Evolutionary conservation across 192 early-diverging fungal species (phyloP), one percentile per base, ranked within the genome.

Genomic region (Podila verticillata): DNA sequence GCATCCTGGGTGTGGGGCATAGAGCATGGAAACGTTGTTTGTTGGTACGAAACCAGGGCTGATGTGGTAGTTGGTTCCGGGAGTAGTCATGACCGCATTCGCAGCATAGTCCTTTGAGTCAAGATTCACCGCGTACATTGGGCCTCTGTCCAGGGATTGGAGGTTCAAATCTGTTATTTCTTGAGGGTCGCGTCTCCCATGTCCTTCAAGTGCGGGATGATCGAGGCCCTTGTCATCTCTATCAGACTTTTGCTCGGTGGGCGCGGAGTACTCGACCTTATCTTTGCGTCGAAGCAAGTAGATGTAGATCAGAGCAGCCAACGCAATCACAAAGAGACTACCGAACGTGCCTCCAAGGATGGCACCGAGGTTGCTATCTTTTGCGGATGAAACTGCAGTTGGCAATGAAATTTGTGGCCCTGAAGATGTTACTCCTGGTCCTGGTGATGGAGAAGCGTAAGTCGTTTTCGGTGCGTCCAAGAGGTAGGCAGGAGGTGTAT

Each of bases 401-500:
- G 47, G 31, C 13, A 36, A 60, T 15, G 57, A 19, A 57, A 28
- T 24, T 0, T 31, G 17, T 47, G 20, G 26, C 28, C 39, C 39
- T 44, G 39, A 13, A 44, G 39, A 44, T 44, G 39, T 44, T 44
- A 2, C 39, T 17, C 39, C 39, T 44, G 13, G 39, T 4, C 7
- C 24, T 2, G 59, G 28, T 20, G n/a, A n/a, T n/a, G n/a, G n/a
- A n/a, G n/a, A n/a, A n/a, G n/a, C n/a, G n/a, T n/a, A n/a, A 1
- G 32, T 17, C 10, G 35, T 34, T 51, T 63, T 15, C 9, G 48
- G 49, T 19, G 31, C 34, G 13, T 64, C 35, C 10, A 7, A 4
- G 9, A 48, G 68, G 39, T 75, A 75, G 19, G 61, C 34, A 20
- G 73, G 73, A 1, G 73, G 29, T 15, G 66, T 65, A 30, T 75